phyloP scores from a whole-genome alignment of 495 filamentous ascomycete genomes.

The Xylaria scruposa region DNA sequence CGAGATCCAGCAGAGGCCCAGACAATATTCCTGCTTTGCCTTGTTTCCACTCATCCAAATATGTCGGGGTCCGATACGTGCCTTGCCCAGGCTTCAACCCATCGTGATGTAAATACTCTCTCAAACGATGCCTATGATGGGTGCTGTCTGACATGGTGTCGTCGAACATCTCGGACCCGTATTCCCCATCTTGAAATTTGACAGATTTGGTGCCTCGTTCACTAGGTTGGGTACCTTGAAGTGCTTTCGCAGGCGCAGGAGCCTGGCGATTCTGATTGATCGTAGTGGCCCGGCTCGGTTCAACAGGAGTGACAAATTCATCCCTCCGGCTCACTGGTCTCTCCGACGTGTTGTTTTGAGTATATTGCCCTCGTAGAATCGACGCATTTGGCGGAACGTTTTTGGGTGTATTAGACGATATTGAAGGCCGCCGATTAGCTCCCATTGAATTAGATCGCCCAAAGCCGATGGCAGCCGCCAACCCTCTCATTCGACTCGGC shows the following conservation, averaged over 20 bases:
- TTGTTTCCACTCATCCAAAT: slow-evolving; percentile 66
- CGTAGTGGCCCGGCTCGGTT: slow-evolving; percentile 13
- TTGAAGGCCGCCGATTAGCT: slow-evolving; percentile 25
- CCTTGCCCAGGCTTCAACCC: slow-evolving; percentile 50
- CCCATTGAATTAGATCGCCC: slow-evolving; percentile 29
- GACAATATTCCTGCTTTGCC: slow-evolving; percentile 58
- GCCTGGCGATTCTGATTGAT: slow-evolving; percentile 28
- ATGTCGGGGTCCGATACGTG: slow-evolving; percentile 52
- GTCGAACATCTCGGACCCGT: slow-evolving; percentile 30
- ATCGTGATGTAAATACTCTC: slow-evolving; percentile 52
- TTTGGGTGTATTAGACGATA: background rate
- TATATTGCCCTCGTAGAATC: background rate
- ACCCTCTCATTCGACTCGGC: slow-evolving; percentile 29
- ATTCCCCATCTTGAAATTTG: slow-evolving; percentile 37
- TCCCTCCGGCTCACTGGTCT: slow-evolving; percentile 27
- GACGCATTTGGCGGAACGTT: slow-evolving; percentile 8
- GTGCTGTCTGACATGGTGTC: slow-evolving; percentile 36
- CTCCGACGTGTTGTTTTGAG: slow-evolving; percentile 22
- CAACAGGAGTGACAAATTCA: slow-evolving; percentile 21
- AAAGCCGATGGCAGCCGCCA: slow-evolving; percentile 29
- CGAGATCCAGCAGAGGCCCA: slow-evolving; percentile 56
- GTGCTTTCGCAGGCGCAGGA: slow-evolving; percentile 25
- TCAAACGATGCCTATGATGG: slow-evolving; percentile 46
- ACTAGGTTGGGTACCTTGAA: slow-evolving; percentile 21
- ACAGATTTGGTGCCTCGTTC: slow-evolving; percentile 36